Percentiles rank a stretch among this genome's conserved stretches.
Conservation (phyloP, 2,329 filamentous ascomycete genomes). For the Sporothrix pallida region DNA sequence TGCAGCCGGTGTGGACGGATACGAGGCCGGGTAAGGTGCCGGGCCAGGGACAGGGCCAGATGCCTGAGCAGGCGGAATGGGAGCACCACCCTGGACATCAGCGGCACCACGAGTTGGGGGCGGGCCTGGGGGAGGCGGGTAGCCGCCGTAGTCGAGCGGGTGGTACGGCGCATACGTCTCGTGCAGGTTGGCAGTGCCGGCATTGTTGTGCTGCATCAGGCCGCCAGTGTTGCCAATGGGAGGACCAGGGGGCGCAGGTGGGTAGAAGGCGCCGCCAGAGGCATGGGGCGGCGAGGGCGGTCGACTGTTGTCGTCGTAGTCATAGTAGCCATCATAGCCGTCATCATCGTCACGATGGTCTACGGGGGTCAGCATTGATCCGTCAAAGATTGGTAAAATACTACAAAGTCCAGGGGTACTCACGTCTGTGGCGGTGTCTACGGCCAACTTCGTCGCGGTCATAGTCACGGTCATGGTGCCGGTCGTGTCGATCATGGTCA, state of each 20-base stretch:
- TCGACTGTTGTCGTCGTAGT: slow-evolving; percentile 41
- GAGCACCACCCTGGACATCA: slow-evolving; percentile 37
- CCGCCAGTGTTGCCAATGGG: slow-evolving; percentile 28
- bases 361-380: background rate
- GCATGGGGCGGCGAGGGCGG: slow-evolving; percentile 57
- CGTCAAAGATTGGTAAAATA: background rate
- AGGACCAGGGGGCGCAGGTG: slow-evolving; percentile 41
- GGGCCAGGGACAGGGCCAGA: slow-evolving; percentile 18
- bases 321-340: slow-evolving; percentile 46
- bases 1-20: slow-evolving; percentile 20
- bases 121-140: slow-evolving; percentile 48
- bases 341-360: slow-evolving; percentile 8
- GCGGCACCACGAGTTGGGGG: slow-evolving; percentile 40
- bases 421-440: slow-evolving; percentile 24
- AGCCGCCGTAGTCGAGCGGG: slow-evolving; percentile 52
- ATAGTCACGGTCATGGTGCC: slow-evolving; percentile 42
- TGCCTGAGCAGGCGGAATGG: slow-evolving; percentile 33
- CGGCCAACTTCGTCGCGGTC: slow-evolving; percentile 41
- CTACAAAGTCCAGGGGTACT: background rate
- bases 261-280: slow-evolving; percentile 59
- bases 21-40: slow-evolving; percentile 18
- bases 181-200: slow-evolving; percentile 43
- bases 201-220: slow-evolving; percentile 49
- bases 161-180: slow-evolving; percentile 50
- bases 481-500: background rate